phyloP scores from a whole-genome alignment of 2,329 filamentous ascomycete genomes.

The Trichoderma simmonsii region DNA sequence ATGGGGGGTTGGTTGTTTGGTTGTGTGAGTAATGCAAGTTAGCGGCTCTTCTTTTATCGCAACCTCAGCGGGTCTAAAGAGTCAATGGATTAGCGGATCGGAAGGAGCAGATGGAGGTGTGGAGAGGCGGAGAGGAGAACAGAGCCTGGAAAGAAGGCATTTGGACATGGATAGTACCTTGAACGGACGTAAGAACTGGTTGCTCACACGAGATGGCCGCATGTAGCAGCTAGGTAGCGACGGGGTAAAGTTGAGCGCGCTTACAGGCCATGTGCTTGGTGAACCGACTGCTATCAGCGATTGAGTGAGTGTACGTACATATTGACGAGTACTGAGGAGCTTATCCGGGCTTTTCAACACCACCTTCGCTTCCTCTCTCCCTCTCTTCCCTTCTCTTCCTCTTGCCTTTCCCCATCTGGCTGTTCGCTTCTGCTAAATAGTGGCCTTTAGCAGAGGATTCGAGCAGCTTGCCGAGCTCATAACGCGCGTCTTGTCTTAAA shows the following conservation, averaged over 20 bases:
- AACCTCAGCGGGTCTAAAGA: neutral
- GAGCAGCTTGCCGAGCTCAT: neutral
- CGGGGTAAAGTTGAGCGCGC: neutral
- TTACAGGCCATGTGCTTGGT: neutral
- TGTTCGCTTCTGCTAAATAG: neutral
- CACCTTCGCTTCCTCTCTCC: neutral
- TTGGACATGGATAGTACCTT: neutral
- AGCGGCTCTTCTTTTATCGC: neutral
- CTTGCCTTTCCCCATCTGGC: neutral
- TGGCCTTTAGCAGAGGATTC: neutral
- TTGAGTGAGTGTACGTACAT: neutral
- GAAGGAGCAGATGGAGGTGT: slow-evolving; percentile 1
- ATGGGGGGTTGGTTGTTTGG: too few species aligned
- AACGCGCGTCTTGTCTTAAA: neutral
- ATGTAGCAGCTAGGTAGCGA: neutral
- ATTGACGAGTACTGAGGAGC: neutral
- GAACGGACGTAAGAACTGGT: neutral
- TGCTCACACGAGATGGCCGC: neutral
- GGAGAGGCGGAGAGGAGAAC: neutral
- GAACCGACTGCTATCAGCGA: neutral
- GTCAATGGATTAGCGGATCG: neutral
- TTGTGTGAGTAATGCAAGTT: neutral
- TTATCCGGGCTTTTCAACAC: neutral
- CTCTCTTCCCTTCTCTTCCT: neutral
- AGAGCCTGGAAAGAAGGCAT: neutral